These are phyloP conservation scores for Niveomyces coronatus DNA, from an alignment of 2,329 filamentous ascomycete species.

Conservation along the genomic window DNA sequence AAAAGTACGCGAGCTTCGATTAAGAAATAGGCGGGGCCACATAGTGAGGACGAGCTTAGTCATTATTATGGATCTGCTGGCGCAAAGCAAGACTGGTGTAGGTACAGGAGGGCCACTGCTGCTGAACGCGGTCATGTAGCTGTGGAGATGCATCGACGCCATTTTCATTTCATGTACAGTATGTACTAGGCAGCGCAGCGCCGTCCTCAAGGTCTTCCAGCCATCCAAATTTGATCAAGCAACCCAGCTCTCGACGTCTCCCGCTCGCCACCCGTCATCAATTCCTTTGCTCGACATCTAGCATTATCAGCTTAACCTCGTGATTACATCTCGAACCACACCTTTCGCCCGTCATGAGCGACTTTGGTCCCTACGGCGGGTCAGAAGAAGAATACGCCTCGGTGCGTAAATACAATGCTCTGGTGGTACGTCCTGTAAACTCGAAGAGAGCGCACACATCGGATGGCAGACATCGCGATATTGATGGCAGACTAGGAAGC, in stretches of 20 bases:
- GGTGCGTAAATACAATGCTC: slow-evolving; percentile 65
- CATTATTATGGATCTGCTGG: slow-evolving; percentile 18
- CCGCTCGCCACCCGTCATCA: too few relatives aligned
- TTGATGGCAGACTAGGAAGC: too few relatives aligned
- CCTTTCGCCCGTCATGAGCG: slow-evolving; percentile 44
- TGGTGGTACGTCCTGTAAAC: slow-evolving; percentile 52
- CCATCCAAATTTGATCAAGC: neutral
- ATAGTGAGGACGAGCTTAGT: neutral
- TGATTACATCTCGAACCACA: slow-evolving; percentile 7
- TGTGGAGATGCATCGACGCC: slow-evolving; percentile 2
- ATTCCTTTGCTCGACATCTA: neutral
- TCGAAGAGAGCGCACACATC: neutral
- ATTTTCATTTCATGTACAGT: too few relatives aligned
- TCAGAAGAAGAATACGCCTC: slow-evolving; percentile 74
- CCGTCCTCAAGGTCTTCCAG: slow-evolving; percentile 3
- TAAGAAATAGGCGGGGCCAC: too few relatives aligned
- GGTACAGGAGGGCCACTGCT: too few relatives aligned
- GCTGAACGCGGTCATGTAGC: neutral
- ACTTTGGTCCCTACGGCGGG: slow-evolving; percentile 59
- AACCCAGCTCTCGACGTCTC: too few relatives aligned
- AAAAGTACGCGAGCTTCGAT: slow-evolving; percentile 13
- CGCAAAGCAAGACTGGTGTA: too few relatives aligned
- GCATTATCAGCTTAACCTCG: neutral
- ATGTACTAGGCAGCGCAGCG: neutral
- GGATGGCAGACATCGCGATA: too few relatives aligned